Evolutionary conservation across 129 eudicot species (phyloP).

Genomic region (Flaveria linearis): DNA sequence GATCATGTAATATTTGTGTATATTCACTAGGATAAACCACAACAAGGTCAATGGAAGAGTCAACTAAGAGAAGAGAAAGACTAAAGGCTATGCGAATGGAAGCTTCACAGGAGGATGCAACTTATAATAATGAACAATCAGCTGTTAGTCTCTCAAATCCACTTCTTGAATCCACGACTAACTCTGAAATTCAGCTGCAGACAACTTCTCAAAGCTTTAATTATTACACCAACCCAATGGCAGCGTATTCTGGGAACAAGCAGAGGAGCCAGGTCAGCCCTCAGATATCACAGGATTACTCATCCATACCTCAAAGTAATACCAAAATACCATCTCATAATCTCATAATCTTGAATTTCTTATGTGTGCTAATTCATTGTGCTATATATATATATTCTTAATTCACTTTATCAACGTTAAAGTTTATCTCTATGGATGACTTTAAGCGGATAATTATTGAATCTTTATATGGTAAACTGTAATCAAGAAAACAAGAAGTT

Average conservation of each 20-base stretch:
- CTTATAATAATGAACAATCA: conserved; percentile 20
- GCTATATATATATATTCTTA: neutral
- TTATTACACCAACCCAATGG: conserved; percentile 86
- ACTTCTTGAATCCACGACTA: conserved; percentile 48
- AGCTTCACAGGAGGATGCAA: conserved; percentile 57
- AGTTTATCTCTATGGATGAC: neutral
- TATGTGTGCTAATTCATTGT: no score
- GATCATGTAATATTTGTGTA: conserved; percentile 10
- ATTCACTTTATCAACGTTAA: neutral
- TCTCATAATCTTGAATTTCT: neutral
- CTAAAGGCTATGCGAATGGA: conserved; percentile 79
- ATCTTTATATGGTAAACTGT: neutral
- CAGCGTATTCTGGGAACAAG: conserved; percentile 69
- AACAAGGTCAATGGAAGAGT: conserved; percentile 71
- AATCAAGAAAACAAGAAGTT: conserved; percentile 8
- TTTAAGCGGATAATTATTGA: neutral
- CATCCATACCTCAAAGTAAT: conserved; percentile 62
- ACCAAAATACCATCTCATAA: conserved; percentile 13
- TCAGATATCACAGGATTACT: conserved; percentile 50
- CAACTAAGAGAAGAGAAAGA: conserved; percentile 84
- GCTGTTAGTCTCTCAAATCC: conserved; percentile 64
- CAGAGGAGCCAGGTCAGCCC: conserved; percentile 55
- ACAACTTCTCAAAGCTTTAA: conserved; percentile 56
- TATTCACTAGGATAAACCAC: conserved; percentile 13
- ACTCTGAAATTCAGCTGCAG: conserved; percentile 35